phyloP scores from a whole-genome alignment of 176 grass and related monocot genomes.

The Cymbopogon citratus region DNA sequence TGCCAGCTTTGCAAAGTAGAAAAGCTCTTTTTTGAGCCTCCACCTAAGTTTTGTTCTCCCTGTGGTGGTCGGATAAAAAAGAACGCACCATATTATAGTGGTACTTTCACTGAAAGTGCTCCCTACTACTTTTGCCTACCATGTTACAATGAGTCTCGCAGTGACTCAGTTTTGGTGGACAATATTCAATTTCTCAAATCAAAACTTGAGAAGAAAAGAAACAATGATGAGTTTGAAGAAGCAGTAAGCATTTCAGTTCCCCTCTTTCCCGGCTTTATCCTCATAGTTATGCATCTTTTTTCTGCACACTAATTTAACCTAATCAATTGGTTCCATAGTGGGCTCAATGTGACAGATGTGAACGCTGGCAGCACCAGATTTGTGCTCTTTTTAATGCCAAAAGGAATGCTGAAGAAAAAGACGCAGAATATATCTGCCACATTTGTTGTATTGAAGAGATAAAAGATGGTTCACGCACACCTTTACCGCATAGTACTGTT shows the following conservation, averaged over 20 bases:
- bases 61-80: constrained; percentile 87
- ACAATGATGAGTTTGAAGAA: constrained; percentile 79
- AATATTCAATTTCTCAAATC: constrained; percentile 40
- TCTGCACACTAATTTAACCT: constrained; percentile 17
- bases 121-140: constrained; percentile 46
- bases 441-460: constrained; percentile 72
- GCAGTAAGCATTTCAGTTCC: constrained; percentile 41
- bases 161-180: constrained; percentile 54
- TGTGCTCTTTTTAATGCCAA: background rate
- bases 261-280: background rate
- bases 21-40: constrained; percentile 74
- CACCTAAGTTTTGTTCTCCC: constrained; percentile 76
- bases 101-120: constrained; percentile 32
- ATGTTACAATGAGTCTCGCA: constrained; percentile 67
- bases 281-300: constrained; percentile 12
- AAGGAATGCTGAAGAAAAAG: no score
- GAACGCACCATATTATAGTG: constrained; percentile 73
- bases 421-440: constrained; percentile 37
- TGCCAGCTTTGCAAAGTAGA: constrained; percentile 85
- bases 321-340: constrained; percentile 49
- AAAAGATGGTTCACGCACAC: constrained; percentile 46
- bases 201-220: constrained; percentile 63
- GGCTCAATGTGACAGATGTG: constrained; percentile 92
- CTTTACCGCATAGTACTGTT: constrained; percentile 68
- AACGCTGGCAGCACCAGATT: constrained; percentile 84